Conservation (phyloP, 2,329 filamentous ascomycete genomes). For the Trichoderma koningiopsis region DNA sequence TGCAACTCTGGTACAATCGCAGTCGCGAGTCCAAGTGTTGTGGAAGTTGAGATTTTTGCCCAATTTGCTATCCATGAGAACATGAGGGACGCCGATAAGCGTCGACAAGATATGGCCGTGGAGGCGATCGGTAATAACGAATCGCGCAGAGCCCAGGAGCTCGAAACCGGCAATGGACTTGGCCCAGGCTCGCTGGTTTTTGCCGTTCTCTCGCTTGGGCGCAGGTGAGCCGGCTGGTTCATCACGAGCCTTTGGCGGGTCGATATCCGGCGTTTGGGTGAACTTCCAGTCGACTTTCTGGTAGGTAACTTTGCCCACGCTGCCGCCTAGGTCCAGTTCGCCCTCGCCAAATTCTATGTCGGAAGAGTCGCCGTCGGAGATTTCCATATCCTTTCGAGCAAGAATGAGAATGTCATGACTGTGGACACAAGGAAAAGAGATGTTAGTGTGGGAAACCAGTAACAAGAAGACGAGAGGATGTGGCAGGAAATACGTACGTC, state of each 20-base stretch:
- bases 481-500: background rate
- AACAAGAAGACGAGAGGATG: background rate
- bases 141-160: slow-evolving; percentile 12
- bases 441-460: background rate
- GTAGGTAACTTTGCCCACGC: slow-evolving; percentile 14
- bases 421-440: background rate
- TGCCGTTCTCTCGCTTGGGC: slow-evolving; percentile 19
- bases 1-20: slow-evolving; percentile 10
- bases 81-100: slow-evolving; percentile 15
- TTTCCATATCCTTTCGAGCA: slow-evolving; percentile 12
- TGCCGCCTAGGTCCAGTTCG: slow-evolving; percentile 12
- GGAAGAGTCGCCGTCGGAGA: slow-evolving; percentile 19
- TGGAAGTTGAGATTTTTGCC: slow-evolving; percentile 21
- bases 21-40: slow-evolving; percentile 19
- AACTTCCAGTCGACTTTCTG: slow-evolving; percentile 23
- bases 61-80: slow-evolving; percentile 22
- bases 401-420: slow-evolving; percentile 21
- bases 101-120: slow-evolving; percentile 16
- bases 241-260: slow-evolving; percentile 15
- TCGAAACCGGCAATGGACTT: slow-evolving; percentile 20
- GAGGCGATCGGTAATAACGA: slow-evolving; percentile 18
- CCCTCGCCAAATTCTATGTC: slow-evolving; percentile 12
- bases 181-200: slow-evolving; percentile 19
- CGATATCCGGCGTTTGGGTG: slow-evolving; percentile 18
- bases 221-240: background rate